phyloP scores from a whole-genome alignment of 2,329 filamentous ascomycete species.

The Aspergillus aculeatinus region DNA sequence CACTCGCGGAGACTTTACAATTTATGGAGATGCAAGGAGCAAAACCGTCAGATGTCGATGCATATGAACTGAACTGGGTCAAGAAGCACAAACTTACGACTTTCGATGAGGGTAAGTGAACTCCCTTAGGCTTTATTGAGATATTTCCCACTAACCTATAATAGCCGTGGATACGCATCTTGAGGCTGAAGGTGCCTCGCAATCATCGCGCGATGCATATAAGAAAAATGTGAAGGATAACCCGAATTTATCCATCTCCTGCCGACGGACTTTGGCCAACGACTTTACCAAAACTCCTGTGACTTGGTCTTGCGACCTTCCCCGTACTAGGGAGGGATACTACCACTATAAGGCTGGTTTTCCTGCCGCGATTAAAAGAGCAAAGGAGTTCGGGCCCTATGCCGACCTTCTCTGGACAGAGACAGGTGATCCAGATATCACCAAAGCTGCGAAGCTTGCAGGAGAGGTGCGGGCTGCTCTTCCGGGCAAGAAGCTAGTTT shows the following conservation, averaged over 20 bases:
- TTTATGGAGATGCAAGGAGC: constrained; percentile 83
- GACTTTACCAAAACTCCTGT: constrained; percentile 67
- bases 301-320: constrained; percentile 86
- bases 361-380: constrained; percentile 84
- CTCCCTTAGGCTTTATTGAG: background rate
- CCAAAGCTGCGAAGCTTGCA: constrained; percentile 72
- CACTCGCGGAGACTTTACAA: constrained; percentile 84
- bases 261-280: constrained; percentile 70
- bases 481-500: constrained; percentile 86
- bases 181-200: constrained; percentile 61
- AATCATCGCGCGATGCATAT: constrained; percentile 68
- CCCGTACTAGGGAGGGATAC: constrained; percentile 81
- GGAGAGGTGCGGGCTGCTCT: constrained; percentile 67
- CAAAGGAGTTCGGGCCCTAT: constrained; percentile 85
- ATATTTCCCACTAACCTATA: background rate
- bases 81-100: constrained; percentile 80
- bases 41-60: constrained; percentile 75
- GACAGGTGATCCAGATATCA: constrained; percentile 82
- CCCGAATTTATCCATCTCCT: constrained; percentile 73
- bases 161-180: constrained; percentile 73
- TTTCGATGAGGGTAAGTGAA: constrained; percentile 70
- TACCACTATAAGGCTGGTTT: constrained; percentile 65
- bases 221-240: constrained; percentile 60
- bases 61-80: constrained; percentile 84
- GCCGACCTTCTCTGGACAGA: constrained; percentile 97